Evolutionary conservation across 257 asterid genomes (phyloP), one percentile per base, ranked within the genome.

Genomic region (Nicotiana sylvestris): DNA sequence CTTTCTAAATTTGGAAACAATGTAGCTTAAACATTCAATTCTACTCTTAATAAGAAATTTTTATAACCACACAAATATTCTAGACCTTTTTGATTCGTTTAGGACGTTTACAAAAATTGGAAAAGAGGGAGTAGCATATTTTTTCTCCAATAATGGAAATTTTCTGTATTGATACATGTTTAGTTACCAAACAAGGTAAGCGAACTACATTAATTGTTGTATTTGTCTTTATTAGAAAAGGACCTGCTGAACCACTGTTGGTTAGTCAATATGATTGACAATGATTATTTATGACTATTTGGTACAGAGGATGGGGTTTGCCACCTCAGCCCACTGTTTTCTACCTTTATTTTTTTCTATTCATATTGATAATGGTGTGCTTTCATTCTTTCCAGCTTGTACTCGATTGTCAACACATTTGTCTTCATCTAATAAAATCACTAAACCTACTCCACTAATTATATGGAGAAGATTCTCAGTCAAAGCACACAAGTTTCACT

Each of bases 231-330:
- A 77, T 66, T 62, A 64, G 11, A 66, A 53, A 77, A 51, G 29
- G 69, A 72, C 29, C 25, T 33, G 32, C 66, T 61, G 35, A 80
- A 61, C 39, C 16, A 82, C 32, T 68, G 29, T 61, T 66, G 81
- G 39, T 81, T 32, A 12, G 6, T 17, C 51, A 13, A 9, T 33
- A 30, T 82, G 39, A 76, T 82, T 85, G 57, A 39, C 27, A 56
- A 69, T 85, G 69, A 82, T 66, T 72, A 81, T 43, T 66, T 77
- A 69, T 82, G 64, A 82, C 43, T 72, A 81, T 43, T 66, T 77
- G 82, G 83, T 82, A 77, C 70, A 35, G 83, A 61, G 51, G 81
- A 78, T 78, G 46, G 58, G 61, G 81, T 62, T 82, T 70, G 65
- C 88, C 82, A 68, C 82, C 53, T 61, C 68, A 76, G 5, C 78